Evolutionary conservation across 371 early-diverging fungal genomes (phyloP), one percentile per base, ranked within the genome.

Genomic region (Fennellomyces sp.): DNA sequence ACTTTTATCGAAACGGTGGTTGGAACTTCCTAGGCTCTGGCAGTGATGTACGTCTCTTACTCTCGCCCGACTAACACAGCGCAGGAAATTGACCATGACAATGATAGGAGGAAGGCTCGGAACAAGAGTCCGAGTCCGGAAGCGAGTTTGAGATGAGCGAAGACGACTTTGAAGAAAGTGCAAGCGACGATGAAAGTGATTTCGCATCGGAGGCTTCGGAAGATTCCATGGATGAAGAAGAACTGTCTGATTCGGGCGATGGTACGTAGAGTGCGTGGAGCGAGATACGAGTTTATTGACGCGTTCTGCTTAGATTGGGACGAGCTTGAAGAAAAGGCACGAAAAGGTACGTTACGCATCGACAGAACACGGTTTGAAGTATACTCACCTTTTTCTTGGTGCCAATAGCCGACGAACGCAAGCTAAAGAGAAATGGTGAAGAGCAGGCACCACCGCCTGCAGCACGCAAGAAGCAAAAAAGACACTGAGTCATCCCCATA

Each of bases 1-100:
- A 86, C 26, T 99, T 99, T 78, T 99, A 93, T 78, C 87, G 88
- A 59, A 90, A 92, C 38, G 99, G 98, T 42, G 99, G 97, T 23
- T 99, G 99, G 99, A 77, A 82, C 47, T 96, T 96, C 81, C 76
- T 95, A 71, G 88, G 84, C n/a, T 72, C 80, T 17, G 91, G 91
- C 30, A 75, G 79, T 50, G 91, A 90, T 69, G 90, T 78, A 75
- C 56, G 66, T 63, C 36, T 45, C 15, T 31, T 27, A 49, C 26
- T 35, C 42, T 19, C 1, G 26, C 2, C 25, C 31, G 25, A 35
- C 25, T 15, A 52, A 52, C 13, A 49, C n/a, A n/a, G 13, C 15
- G 23, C 52, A 31, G 23, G 35, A 4, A 29, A 61, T 60, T 7
- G 35, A n/a, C 8, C 17, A 27, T 49, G 49, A 12, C 8, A 0